Conservation (phyloP, 305 asterid genomes). For the Fraxinus latifolia region DNA sequence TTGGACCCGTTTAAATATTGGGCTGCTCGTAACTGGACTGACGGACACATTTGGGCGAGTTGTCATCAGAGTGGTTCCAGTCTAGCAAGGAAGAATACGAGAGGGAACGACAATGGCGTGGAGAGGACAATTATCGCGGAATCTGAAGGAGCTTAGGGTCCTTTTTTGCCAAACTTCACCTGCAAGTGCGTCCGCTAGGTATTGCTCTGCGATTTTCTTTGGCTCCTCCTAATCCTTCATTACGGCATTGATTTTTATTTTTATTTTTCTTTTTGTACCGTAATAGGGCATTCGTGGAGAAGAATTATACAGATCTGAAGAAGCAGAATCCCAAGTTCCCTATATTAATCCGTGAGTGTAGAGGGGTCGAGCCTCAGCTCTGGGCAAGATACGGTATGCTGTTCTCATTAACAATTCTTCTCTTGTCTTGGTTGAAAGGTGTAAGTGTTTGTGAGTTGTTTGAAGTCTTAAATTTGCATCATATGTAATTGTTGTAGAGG, state of each 20-base stretch:
- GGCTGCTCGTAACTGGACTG: too few relatives aligned
- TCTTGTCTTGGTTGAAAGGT: background rate
- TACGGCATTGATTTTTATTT: background rate
- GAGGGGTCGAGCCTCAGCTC: constrained; percentile 42
- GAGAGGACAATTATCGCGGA: constrained; percentile 38
- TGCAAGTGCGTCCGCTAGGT: constrained; percentile 41
- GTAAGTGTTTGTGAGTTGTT: background rate
- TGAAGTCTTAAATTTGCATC: background rate
- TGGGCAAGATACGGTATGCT: constrained; percentile 51
- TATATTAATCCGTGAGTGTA: constrained; percentile 44
- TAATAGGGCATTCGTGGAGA: constrained; percentile 38
- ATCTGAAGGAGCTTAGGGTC: constrained; percentile 46
- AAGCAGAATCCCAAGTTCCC: constrained; percentile 44
- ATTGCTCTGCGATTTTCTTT: background rate
- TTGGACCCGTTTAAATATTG: too few relatives aligned
- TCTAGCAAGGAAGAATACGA: background rate
- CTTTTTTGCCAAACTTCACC: constrained; percentile 40
- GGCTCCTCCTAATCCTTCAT: background rate
- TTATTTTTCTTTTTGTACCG: background rate
- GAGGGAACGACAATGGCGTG: constrained; percentile 32
- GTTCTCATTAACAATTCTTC: background rate
- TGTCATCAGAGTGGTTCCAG: background rate
- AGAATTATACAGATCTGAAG: constrained; percentile 48
- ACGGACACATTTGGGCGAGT: too few relatives aligned
- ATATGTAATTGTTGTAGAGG: background rate